A percentile compares a stretch with the other conserved stretches of the same genome.
These are phyloP conservation scores for Lenwebbia sp. DNA, from an alignment of 345 rosid species.

Conservation along the genomic window DNA sequence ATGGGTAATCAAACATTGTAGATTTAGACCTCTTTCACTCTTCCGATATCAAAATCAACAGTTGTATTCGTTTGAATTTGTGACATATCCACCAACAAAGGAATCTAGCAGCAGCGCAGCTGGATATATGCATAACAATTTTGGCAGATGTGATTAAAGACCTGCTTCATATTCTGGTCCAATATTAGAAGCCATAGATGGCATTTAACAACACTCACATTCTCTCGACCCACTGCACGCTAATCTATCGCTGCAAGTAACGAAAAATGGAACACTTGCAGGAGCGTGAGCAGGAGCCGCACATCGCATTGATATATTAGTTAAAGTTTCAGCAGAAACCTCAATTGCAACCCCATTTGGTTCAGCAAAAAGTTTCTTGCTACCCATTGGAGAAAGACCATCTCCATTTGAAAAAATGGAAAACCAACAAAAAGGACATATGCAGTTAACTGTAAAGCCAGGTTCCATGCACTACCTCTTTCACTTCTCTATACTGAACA, in stretches of 20 bases:
- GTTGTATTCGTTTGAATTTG: constrained; percentile 8
- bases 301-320: constrained; percentile 30
- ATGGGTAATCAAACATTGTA: not conserved
- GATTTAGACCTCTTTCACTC: not conserved
- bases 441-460: not conserved
- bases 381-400: constrained; percentile 9
- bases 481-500: constrained; percentile 71
- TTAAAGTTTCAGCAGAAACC: constrained; percentile 49
- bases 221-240: constrained; percentile 67
- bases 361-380: constrained; percentile 19
- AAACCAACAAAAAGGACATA: not conserved
- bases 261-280: constrained; percentile 47
- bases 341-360: constrained; percentile 50
- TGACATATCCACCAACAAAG: constrained; percentile 12
- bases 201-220: constrained; percentile 44
- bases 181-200: not conserved
- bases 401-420: not conserved
- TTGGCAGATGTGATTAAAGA: constrained; percentile 35
- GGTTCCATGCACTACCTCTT: constrained; percentile 41
- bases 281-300: constrained; percentile 36
- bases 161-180: constrained; percentile 13
- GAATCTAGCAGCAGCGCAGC: constrained; percentile 23
- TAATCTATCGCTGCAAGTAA: constrained; percentile 49
- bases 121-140: constrained; percentile 12
- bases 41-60: constrained; percentile 1